phyloP scores from a whole-genome alignment of 768 basidiomycete genomes.

The Chiua virens region DNA sequence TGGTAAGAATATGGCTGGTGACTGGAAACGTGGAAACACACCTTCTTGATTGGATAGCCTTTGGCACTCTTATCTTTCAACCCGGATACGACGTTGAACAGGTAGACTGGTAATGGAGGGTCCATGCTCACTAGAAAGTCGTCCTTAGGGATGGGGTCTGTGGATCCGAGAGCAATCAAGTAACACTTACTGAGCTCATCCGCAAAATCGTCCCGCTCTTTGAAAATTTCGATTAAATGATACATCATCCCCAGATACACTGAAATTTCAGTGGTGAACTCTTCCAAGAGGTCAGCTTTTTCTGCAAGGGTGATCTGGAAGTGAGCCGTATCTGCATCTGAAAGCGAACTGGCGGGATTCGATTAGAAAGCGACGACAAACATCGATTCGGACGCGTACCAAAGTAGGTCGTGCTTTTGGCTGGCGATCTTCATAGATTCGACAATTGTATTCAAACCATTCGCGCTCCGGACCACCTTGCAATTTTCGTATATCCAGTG shows the following conservation, averaged over 20 bases:
- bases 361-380: constrained; percentile 1
- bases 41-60: constrained; percentile 98
- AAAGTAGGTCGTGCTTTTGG: constrained; percentile 80
- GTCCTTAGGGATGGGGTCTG: constrained; percentile 4
- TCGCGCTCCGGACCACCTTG: constrained; percentile 77
- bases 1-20: constrained; percentile 1
- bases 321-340: constrained; percentile 71
- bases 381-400: constrained; percentile 41
- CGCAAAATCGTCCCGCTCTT: constrained; percentile 91
- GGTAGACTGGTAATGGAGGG: constrained; percentile 89
- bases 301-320: constrained; percentile 70
- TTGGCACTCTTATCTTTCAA: constrained; percentile 92
- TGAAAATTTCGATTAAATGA: constrained; percentile 90
- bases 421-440: constrained; percentile 90
- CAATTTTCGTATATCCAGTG: constrained; percentile 96
- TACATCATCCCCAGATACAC: constrained; percentile 96
- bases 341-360: constrained; percentile 55
- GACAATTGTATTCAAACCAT: constrained; percentile 80
- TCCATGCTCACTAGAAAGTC: constrained; percentile 80
- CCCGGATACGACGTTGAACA: constrained; percentile 88
- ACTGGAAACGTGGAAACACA: constrained; percentile 27
- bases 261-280: constrained; percentile 88
- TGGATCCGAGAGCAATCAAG: not conserved
- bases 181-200: constrained; percentile 86
- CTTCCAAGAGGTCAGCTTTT: constrained; percentile 79